Base-by-base conservation (phyloP, 75 land plant genomes). In the Pinus taeda region DNA sequence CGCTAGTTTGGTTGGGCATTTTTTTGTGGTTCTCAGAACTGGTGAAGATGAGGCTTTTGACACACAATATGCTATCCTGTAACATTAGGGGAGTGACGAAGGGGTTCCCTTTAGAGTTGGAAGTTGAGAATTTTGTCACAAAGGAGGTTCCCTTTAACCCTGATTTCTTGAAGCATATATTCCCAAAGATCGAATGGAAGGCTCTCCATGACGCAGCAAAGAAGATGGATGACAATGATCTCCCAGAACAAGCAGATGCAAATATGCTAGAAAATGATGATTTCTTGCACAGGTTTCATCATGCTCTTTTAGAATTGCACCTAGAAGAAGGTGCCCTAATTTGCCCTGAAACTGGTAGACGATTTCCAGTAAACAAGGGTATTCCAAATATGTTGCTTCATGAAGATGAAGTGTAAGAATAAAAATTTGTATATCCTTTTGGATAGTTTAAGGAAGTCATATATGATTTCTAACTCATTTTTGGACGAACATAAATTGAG, bases 371-470 rank as follows among this genome's bases (percentile, higher is more conserved):
- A 57, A 90, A 58, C 67, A 92, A 92, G 82, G 97, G 97, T 22
- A 89, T 94, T 76, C 95, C 97, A 49, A 94, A 94, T 82, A 94
- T 94, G 97, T 83, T 94, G 17, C 90, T 94, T 15, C 83, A 94
- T 69, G 97, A 94, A 77, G 97, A 94, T 71, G 97, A 94, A 77
- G 97, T 94, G 18, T 94, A 83, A 85, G 55, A 49, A 49, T 49
- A 49, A 49, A 49, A 8, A 49, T 49, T 49, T 0, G 1, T 49
- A 49, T 49, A 49, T 9, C 55, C 55, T 49, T 49, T 49, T 49
- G 12, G 55, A 49, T 11, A 49, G 55, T 49, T 8, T 39, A 9
- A 49, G 55, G 55, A 49, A 49, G 55, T 49, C 9, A 9, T 9
- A 9, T 49, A 49, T 49, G 55, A 9, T 11, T 49, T 49, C 2